Evolutionary conservation across 495 filamentous ascomycete genomes (phyloP), one percentile per base, ranked within the genome.

Genomic region (Hypoxylon subgilvum): DNA sequence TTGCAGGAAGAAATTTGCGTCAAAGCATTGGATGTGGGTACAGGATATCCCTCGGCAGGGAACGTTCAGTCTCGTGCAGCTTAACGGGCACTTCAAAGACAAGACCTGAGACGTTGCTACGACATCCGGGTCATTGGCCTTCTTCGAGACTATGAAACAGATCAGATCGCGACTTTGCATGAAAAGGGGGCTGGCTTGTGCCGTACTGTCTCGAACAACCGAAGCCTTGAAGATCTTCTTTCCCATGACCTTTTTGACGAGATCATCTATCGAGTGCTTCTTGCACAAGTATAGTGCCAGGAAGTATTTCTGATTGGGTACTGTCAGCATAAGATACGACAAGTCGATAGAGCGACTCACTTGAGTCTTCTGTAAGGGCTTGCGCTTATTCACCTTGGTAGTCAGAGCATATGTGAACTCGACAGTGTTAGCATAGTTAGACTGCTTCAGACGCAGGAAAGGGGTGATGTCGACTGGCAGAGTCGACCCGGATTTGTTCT

Each of bases 401-500:
- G 94, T 98, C 45, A 96, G 78, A 16, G 94, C 94, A 75, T 96
- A 98, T 22, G 92, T 97, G 69, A 98, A 83, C 7, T 86, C 81
- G 47, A 98, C 74, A 25, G 77, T 82, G 67, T 98, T 97, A 6
- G 75, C 70, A 65, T 92, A 95, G 25, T 79, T 78, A 10, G 83
- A 50, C 2, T 73, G 75, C 46, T 82, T 86, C 28, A 87, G 83
- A 16, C 90, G 88, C 16, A 96, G 73, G 55, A 84, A 80, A 54
- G 78, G 76, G 10, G 94, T 97, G 35, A 98, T 87, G 72, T 98
- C 94, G 13, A 88, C 92, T 5, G 94, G 94, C 46, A 88, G 83
- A 23, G 94, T 97, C 22, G 94, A 93, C 18, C 94, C 94, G 6
- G 94, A 88, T 66, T 92, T 93, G 69, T 96, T 96, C 71, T 98